A percentile compares a stretch with the other conserved stretches of the same genome.
Conservation (phyloP, 2,329 filamentous ascomycete genomes). For the Aureobasidium uvarum region DNA sequence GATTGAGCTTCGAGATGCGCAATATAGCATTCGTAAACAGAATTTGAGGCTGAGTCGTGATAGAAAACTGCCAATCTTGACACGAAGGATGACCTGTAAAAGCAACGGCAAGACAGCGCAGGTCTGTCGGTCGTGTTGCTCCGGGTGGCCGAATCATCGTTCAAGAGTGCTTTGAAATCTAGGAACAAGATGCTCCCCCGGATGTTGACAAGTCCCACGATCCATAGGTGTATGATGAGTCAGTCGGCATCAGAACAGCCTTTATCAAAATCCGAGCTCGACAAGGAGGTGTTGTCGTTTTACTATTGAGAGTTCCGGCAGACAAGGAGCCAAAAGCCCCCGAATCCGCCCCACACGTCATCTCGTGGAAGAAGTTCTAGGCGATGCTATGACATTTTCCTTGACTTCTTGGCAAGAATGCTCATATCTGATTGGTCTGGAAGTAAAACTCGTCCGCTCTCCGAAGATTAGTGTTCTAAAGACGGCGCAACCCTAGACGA, state of each 20-base stretch:
- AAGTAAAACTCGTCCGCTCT: neutral
- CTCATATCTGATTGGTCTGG: neutral
- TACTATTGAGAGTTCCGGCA: slow-evolving; percentile 22
- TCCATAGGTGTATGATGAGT: neutral
- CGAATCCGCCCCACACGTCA: slow-evolving; percentile 18
- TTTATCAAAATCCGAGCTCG: slow-evolving; percentile 22
- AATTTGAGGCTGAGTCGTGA: neutral
- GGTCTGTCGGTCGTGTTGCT: neutral
- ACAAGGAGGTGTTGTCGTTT: slow-evolving; percentile 12
- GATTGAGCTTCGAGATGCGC: neutral
- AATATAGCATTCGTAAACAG: neutral
- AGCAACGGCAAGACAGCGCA: neutral
- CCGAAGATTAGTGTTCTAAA: slow-evolving; percentile 12
- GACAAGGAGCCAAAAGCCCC: neutral
- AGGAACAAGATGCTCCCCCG: neutral
- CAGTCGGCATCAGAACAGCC: slow-evolving; percentile 1
- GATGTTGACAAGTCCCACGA: slow-evolving; percentile 1
- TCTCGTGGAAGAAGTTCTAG: slow-evolving; percentile 7
- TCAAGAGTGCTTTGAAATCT: neutral
- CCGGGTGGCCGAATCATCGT: neutral
- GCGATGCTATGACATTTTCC: slow-evolving; percentile 1
- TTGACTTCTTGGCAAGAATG: neutral
- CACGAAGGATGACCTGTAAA: neutral
- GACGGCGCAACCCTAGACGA: neutral
- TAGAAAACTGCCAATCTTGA: neutral